These are phyloP conservation scores for Mollisia scopiformis DNA, from an alignment of 2,329 filamentous ascomycete species.

Conservation along the genomic window DNA sequence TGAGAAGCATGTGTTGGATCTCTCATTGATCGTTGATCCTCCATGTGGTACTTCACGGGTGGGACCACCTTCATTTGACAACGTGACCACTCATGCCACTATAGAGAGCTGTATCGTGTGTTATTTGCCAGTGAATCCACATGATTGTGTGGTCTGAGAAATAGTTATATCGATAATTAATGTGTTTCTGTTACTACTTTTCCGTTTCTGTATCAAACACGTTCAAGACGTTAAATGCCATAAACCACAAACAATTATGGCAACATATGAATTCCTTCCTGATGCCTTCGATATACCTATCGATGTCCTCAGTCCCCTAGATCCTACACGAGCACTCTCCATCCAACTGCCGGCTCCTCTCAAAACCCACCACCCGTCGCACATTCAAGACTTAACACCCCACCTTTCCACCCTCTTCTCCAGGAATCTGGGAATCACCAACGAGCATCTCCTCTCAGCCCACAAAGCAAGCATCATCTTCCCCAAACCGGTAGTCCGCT, in stretches of 20 bases:
- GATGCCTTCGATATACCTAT: conserved; percentile 4
- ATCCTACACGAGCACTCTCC: conserved; percentile 10
- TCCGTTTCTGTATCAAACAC: background rate
- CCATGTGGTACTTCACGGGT: too few relatives aligned
- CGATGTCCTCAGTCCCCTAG: background rate
- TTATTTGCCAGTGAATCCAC: background rate
- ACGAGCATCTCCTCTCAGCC: conserved; percentile 11
- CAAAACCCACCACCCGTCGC: conserved; percentile 8
- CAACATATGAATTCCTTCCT: background rate
- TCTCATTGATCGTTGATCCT: too few relatives aligned
- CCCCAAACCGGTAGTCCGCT: conserved; percentile 5
- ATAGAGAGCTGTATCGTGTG: background rate
- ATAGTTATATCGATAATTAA: background rate
- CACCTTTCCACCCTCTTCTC: conserved; percentile 5
- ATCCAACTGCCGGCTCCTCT: conserved; percentile 12
- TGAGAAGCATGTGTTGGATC: too few relatives aligned
- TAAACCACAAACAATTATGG: background rate
- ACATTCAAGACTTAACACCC: conserved; percentile 13
- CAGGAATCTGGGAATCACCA: conserved; percentile 7
- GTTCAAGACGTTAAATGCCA: background rate
- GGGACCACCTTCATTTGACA: background rate
- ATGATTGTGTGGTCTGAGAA: background rate
- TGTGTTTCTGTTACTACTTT: background rate
- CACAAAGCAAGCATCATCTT: conserved; percentile 8
- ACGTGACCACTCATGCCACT: background rate